Evolutionary conservation across 306 rosid species (phyloP).

Genomic region (Echinosophora koreensis): DNA sequence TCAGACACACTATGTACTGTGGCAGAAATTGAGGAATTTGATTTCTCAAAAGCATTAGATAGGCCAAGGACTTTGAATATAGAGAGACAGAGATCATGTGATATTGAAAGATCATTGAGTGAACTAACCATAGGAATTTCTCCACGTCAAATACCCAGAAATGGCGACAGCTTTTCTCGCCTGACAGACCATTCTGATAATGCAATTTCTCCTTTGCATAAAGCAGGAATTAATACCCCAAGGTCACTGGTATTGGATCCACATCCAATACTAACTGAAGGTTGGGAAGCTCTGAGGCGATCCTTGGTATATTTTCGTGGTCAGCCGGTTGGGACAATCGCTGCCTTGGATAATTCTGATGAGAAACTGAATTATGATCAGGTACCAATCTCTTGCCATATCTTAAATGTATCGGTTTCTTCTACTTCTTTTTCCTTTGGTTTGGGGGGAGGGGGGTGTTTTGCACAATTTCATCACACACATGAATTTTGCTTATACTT

Average conservation of each 20-base stretch:
- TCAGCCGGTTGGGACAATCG: conserved; percentile 90
- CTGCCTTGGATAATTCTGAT: conserved; percentile 80
- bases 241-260: conserved; percentile 59
- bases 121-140: conserved; percentile 66
- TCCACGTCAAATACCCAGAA: conserved; percentile 52
- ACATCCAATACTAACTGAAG: conserved; percentile 69
- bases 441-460: not conserved
- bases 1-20: conserved; percentile 42
- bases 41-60: conserved; percentile 66
- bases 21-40: conserved; percentile 60
- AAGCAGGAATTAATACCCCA: conserved; percentile 61
- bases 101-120: conserved; percentile 62
- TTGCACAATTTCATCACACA: not conserved
- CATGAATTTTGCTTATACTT: conserved; percentile 25
- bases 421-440: not conserved
- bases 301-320: conserved; percentile 83
- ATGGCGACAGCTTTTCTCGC: conserved; percentile 55
- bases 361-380: conserved; percentile 84
- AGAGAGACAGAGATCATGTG: conserved; percentile 79
- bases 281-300: conserved; percentile 84
- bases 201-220: conserved; percentile 56
- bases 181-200: conserved; percentile 53
- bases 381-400: conserved; percentile 29
- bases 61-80: conserved; percentile 73
- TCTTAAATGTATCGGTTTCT: not conserved